phyloP scores from a whole-genome alignment of 345 rosid species.

The Populus simonii region DNA sequence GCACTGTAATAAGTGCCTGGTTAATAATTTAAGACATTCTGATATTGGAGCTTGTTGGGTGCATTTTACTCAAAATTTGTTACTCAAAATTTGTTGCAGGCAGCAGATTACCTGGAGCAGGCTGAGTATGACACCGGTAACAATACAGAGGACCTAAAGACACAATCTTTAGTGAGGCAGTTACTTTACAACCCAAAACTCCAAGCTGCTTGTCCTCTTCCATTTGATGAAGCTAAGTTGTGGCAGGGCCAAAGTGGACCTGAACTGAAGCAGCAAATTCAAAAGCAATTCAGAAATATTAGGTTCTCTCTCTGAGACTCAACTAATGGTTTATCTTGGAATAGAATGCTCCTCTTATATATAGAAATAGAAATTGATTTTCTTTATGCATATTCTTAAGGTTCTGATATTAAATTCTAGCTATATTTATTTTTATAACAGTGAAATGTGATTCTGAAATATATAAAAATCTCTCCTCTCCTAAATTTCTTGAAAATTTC shows the following conservation, averaged over 20 bases:
- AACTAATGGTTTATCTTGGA: not conserved
- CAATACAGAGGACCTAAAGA: conserved; percentile 71
- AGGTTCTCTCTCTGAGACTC: conserved; percentile 43
- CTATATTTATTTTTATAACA: not conserved
- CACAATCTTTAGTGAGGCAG: conserved; percentile 72
- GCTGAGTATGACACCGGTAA: conserved; percentile 88
- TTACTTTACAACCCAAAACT: conserved; percentile 64
- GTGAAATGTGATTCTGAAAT: not conserved
- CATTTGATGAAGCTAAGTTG: conserved; percentile 94
- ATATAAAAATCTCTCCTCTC: not conserved
- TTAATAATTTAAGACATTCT: not conserved
- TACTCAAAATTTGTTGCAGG: not conserved
- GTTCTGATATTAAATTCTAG: not conserved
- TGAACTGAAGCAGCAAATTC: conserved; percentile 77
- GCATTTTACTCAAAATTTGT: not conserved
- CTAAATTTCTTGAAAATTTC: not conserved
- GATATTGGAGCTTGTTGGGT: not conserved
- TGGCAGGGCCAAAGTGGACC: conserved; percentile 97
- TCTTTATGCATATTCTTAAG: not conserved
- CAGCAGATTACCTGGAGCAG: conserved; percentile 52
- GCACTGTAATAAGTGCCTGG: not conserved
- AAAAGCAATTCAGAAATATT: conserved; percentile 84
- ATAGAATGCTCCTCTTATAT: not conserved
- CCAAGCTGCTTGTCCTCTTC: conserved; percentile 89
- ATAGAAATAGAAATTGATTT: not conserved